Evolutionary conservation across 2,329 filamentous ascomycete genomes (phyloP).

Genomic region (Diaporthe batatas): DNA sequence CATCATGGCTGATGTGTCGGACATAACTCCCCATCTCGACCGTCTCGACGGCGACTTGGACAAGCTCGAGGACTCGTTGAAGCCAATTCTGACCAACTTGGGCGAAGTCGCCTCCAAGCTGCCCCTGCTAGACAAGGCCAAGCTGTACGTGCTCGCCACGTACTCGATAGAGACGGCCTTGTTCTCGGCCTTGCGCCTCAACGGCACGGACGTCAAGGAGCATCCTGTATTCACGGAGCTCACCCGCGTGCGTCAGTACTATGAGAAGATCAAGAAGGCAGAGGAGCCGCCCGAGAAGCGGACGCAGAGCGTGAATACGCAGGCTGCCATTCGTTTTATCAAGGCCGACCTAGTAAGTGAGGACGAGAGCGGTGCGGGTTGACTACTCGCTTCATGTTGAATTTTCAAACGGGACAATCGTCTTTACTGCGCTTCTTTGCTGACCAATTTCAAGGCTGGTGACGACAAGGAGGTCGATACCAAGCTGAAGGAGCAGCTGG

Average conservation of each 20-base stretch:
- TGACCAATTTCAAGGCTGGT: constrained; percentile 50
- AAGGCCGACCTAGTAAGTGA: constrained; percentile 79
- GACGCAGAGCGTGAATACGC: constrained; percentile 73
- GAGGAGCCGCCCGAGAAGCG: constrained; percentile 74
- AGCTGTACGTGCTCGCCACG: constrained; percentile 88
- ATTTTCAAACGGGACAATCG: background rate
- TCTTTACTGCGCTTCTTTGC: background rate
- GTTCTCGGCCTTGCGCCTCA: constrained; percentile 84
- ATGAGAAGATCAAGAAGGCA: constrained; percentile 86
- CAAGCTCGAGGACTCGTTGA: constrained; percentile 78
- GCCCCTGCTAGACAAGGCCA: constrained; percentile 93
- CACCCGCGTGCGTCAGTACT: constrained; percentile 89
- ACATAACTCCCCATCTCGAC: constrained; percentile 77
- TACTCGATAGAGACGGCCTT: constrained; percentile 93
- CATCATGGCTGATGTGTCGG: constrained; percentile 60
- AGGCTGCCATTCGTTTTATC: constrained; percentile 84
- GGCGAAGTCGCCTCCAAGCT: constrained; percentile 80
- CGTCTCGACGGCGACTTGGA: constrained; percentile 84
- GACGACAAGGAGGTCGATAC: constrained; percentile 66
- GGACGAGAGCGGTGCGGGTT: too few relatives aligned
- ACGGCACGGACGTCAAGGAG: constrained; percentile 83
- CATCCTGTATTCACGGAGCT: constrained; percentile 91
- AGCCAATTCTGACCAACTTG: constrained; percentile 79
- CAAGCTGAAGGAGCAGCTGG: constrained; percentile 68
- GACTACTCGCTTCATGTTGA: background rate